A percentile compares a stretch with the other conserved stretches of the same genome.
phyloP scores from a whole-genome alignment of 1,284 basidiomycete genomes.

The Gomphus bonarii region DNA sequence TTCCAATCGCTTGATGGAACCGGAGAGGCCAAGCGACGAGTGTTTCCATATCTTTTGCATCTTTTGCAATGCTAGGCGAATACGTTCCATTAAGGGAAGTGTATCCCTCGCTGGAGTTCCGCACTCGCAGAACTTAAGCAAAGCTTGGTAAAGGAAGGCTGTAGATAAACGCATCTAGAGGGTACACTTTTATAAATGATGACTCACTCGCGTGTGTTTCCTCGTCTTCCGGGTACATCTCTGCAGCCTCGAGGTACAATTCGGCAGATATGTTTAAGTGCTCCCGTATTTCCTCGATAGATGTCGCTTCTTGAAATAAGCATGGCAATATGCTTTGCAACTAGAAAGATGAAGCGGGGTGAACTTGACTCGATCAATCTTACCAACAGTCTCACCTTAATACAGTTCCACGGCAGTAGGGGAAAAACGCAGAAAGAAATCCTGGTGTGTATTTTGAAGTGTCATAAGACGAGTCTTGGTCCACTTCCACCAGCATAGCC shows the following conservation, averaged over 20 bases:
- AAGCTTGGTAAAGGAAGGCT: not conserved
- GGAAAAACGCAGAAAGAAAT: not conserved
- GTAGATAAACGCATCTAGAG: not conserved
- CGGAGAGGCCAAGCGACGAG: not conserved
- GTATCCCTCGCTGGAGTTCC: not conserved
- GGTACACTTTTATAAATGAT: not conserved
- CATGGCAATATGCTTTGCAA: not conserved
- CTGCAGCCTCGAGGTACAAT: conserved; percentile 15
- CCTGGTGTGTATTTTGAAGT: not conserved
- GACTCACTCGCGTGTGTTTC: conserved; percentile 20
- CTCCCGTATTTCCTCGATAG: not conserved
- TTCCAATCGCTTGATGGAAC: not conserved
- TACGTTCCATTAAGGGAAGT: not conserved
- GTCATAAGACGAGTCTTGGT: not conserved
- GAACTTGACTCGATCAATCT: too few relatives aligned
- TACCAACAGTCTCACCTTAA: not conserved
- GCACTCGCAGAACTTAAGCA: not conserved
- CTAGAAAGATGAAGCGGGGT: not conserved
- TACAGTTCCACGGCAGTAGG: not conserved
- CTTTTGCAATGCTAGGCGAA: not conserved
- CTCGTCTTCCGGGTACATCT: conserved; percentile 22
- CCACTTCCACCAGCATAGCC: not conserved
- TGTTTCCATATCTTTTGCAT: conserved; percentile 4
- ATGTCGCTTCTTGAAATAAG: not conserved
- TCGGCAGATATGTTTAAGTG: not conserved